Base-by-base conservation (phyloP, 805 yeast genomes). In the Teunomyces cretensis region DNA sequence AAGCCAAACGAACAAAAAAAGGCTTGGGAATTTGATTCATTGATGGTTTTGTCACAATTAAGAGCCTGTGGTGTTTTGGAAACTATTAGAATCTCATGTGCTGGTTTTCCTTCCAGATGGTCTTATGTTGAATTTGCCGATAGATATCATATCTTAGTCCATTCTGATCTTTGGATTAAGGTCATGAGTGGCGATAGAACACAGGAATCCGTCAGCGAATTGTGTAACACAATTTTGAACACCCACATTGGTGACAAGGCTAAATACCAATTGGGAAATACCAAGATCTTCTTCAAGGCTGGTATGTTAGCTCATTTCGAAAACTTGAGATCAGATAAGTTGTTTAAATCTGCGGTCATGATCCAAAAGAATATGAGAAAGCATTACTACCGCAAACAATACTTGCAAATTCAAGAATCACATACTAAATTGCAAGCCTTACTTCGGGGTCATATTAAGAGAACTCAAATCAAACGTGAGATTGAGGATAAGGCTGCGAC, bases 41-140 rank as follows among this genome's bases (percentile, higher is more conserved):
- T 90, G 35, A 91, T 92, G 97, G 98, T 92, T 11, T 75, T 94
- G 49, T 85, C 96, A 5, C 99, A 92, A 67, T 76, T 92, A 51
- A 81, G 99, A 63, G 99, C 99, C 5, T 92, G 99, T 75, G 99
- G 99, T 85, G 98, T 92, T 39, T 75, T 92, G 55, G 99, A 94
- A 64, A 94, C 99, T 1, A 92, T 92, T 61, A 76, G 96, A 59
- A 92, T 92, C 39, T 91, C 97, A 1, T 91, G 97, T 70, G 97
- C 96, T 41, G 99, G 99, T 33, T 92, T 91, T 78, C 99, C 99
- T 13, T 86, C 97, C 0, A 78, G 97, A 62, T 89, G 97, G 90
- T 81, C 96, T 2, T 94, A 89, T 61, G 90, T 84, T 42, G 98
- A 94, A 61, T 92, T 92, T 72, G 96, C 90, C 14, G 79, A 83